Evolutionary conservation across 495 filamentous ascomycete genomes (phyloP).

Genomic region (Geopyxis carbonaria): DNA sequence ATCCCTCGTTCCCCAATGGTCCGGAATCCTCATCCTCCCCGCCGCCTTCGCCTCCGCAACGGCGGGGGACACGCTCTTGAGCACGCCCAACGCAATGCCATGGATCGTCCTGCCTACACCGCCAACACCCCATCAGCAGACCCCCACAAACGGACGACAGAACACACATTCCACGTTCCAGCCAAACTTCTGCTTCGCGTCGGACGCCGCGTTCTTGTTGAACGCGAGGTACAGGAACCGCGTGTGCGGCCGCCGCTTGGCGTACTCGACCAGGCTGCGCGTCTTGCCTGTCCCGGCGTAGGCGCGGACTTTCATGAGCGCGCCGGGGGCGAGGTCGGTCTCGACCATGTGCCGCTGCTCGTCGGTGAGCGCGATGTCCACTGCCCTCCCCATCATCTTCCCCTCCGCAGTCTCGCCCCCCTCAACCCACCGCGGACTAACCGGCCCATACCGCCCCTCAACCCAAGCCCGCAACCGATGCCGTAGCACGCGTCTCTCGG

Average conservation of each 20-base stretch:
- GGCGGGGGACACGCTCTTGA: not conserved
- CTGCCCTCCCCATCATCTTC: not conserved
- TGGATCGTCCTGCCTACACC: slow-evolving; percentile 16
- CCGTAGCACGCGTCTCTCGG: slow-evolving; percentile 3
- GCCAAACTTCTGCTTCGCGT: slow-evolving; percentile 13
- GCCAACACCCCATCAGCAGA: not conserved
- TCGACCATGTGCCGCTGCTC: slow-evolving; percentile 14
- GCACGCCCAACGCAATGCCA: slow-evolving; percentile 8
- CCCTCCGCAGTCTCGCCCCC: too few relatives aligned
- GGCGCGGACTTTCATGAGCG: slow-evolving; percentile 15
- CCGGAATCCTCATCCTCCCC: not conserved
- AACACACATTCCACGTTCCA: slow-evolving; percentile 13
- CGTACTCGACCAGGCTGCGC: slow-evolving; percentile 15
- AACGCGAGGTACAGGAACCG: slow-evolving; percentile 19
- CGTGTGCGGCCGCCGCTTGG: slow-evolving; percentile 10
- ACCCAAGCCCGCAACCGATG: not conserved
- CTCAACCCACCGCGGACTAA: too few relatives aligned
- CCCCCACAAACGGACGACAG: not conserved
- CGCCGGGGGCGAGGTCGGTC: slow-evolving; percentile 8
- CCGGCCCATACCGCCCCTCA: not conserved
- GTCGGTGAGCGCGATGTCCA: slow-evolving; percentile 1
- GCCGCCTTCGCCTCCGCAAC: not conserved
- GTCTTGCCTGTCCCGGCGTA: slow-evolving; percentile 22
- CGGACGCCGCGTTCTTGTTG: slow-evolving; percentile 11
- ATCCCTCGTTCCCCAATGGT: slow-evolving; percentile 1